Conservation (phyloP, 164 flowering plant genomes). For the Paratinospora sagittata region DNA sequence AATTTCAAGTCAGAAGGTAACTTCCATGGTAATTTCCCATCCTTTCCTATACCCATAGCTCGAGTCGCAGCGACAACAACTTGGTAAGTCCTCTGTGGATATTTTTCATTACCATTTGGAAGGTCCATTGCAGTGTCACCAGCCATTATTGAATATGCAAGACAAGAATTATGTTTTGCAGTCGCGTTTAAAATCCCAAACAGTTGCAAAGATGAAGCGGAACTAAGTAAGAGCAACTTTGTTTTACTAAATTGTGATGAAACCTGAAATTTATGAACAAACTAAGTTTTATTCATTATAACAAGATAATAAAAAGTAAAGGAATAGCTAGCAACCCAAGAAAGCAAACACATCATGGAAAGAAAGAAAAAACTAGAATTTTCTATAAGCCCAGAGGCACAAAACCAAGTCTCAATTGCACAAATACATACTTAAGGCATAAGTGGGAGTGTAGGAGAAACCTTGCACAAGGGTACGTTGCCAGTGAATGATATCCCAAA, state of each 20-base stretch:
- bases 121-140: slow-evolving; percentile 21
- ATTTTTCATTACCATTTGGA: slow-evolving; percentile 36
- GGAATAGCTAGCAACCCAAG: neutral
- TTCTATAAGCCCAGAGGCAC: neutral
- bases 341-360: neutral
- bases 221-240: slow-evolving; percentile 16
- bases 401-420: neutral
- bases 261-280: slow-evolving; percentile 16
- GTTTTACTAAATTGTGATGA: slow-evolving; percentile 19
- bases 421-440: neutral
- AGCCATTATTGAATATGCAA: slow-evolving; percentile 34
- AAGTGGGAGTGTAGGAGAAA: neutral
- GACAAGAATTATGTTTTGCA: neutral
- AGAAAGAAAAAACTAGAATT: neutral
- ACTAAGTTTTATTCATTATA: neutral
- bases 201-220: slow-evolving; percentile 2
- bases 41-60: slow-evolving; percentile 83
- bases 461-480: slow-evolving; percentile 3
- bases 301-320: neutral
- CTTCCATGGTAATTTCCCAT: slow-evolving; percentile 88
- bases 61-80: slow-evolving; percentile 88
- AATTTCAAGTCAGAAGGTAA: slow-evolving; percentile 75
- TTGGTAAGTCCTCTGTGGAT: slow-evolving; percentile 60
- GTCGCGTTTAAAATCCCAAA: slow-evolving; percentile 5
- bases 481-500: neutral